Base-by-base conservation (phyloP, 306 rosid genomes). In the Quercus berberidifolia region DNA sequence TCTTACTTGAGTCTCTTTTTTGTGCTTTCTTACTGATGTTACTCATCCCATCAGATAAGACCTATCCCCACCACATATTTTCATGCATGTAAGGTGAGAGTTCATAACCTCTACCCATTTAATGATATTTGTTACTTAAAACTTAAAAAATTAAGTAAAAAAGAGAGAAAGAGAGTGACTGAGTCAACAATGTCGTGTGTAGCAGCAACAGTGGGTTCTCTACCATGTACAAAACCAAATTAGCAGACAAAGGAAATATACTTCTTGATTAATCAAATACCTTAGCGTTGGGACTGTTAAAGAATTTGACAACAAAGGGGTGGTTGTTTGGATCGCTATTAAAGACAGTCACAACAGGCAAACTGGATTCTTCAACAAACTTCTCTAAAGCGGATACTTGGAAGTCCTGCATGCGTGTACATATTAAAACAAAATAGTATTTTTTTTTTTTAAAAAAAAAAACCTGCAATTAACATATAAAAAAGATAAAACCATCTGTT, bases 321-420 rank as follows among this genome's bases (percentile, higher is more conserved):
- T 87, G 93, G 75, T 91, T 96, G 87, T 3, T 85, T 25, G 93
- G 96, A 18, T 96, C 96, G 49, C 78, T 91, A 90, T 91, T 82
- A 33, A 91, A 93, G 82, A 84, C 49, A 0, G 96, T 93, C 51
- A 96, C 86, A 46, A 83, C 0, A 4, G 99, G 98, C 60, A 21
- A 13, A 65, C 97, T 89, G 21, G 91, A 46, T 35, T 82, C 91
- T 80, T 89, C 96, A 83, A 93, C 49, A 49, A 91, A 90, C 79
- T 96, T 93, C 89, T 90, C 94, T 49, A 91, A 69, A 51, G 90
- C 89, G n/a, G n/a, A 20, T 92, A 43, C 87, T 57, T 87, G 58
- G 81, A 96, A 96, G 76, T 89, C 97, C 99, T 96, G 80, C 81
- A 76, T 31, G 70, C 79, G 80, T 33, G 67, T 46, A 38, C 7